Evolutionary conservation across 176 grass and related monocot genomes (phyloP), one percentile per base, ranked within the genome.

Genomic region (barley (Hordeum vulgare)): DNA sequence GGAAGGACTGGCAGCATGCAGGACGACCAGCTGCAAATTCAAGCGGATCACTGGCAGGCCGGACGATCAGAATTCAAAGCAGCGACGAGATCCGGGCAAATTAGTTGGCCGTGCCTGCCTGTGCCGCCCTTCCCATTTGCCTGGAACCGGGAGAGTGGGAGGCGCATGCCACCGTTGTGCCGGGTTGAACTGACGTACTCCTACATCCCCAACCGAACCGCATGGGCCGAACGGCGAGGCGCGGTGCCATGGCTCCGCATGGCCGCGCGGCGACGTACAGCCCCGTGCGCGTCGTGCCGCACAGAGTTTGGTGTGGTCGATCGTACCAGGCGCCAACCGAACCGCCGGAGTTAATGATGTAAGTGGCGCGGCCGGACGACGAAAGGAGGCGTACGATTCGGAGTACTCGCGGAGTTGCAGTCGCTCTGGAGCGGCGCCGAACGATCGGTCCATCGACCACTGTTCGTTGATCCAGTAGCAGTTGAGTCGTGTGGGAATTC

Each of bases 1-100:
- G 11, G 3, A 18, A 2, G 3, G 6, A 17, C 15, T 49, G 23
- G 17, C n/a, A 18, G 76, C 13, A 8, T 8, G 49, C 5, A 11
- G 51, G 64, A 21, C n/a, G 63, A 78, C 79, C 76, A 89, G 23
- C 45, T 59, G 68, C 66, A 35, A 64, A 36, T 80, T 27, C 24
- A 62, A 17, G 5, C 56, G 11, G 51, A 71, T 41, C 23, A 7
- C 27, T 34, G 2, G 42, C 44, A 15, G 1, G 47, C 80, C 3
- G 68, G 27, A 13, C 69, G 40, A 45, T 27, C 40, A 2, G 7
- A 35, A 74, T 61, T 31, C 80, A 83, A 15, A 61, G 61, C 47
- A 6, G 21, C 49, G 6, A 18, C 69, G n/a, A 65, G 81, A 71
- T 77, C 71, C 61, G n/a, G 28, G 23, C 61, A 69, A 3, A 65